Evolutionary conservation across 1,139 yeast species (phyloP), one percentile per base, ranked within the genome.

Genomic region (Saccharomyces hybrid): DNA sequence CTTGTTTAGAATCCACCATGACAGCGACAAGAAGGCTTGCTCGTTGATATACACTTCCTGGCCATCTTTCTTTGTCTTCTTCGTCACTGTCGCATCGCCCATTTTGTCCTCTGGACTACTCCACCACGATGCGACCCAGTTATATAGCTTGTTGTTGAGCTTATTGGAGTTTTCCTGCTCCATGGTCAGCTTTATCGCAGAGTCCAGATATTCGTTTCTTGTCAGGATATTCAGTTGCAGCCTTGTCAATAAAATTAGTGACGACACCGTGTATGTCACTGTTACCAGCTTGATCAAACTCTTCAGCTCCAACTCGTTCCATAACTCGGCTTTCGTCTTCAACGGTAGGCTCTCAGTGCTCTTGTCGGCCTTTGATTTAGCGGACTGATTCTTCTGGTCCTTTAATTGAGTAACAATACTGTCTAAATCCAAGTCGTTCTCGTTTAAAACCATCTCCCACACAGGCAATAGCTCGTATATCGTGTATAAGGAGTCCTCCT

Each of bases 1-100:
- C 61, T 83, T 81, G 70, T 93, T 90, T 56, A 93, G 76, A 52
- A 93, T 73, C 96, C 97, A 93, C 97, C 98, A 93, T 62, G 91
- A 84, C 60, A 89, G 80, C 1, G 96, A 86, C 57, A 93, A 76
- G 68, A 88, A 93, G 55, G 90, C 86, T 64, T 93, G 91, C 68
- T 89, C 96, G 52, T 85, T 80, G 44, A 54, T 68, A 61, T 59
- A 62, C 24, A 61, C 58, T n/a, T 52, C 47, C 38, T 53, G 57
- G 47, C 54, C 52, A 3, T 54, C 49, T 55, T 55, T 53, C 49
- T 49, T 69, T 19, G 24, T 14, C 61, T 54, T 66, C 65, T 52
- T 63, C 63, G 53, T 59, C 1, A 29, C 46, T 2, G 50, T 28
- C 8, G 42, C 19, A 9, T 51, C 48, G 21, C 48, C n/a, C 19